Evolutionary conservation across 495 filamentous ascomycete genomes (phyloP), one percentile per base, ranked within the genome.

Genomic region (Aspergillus haitiensis): DNA sequence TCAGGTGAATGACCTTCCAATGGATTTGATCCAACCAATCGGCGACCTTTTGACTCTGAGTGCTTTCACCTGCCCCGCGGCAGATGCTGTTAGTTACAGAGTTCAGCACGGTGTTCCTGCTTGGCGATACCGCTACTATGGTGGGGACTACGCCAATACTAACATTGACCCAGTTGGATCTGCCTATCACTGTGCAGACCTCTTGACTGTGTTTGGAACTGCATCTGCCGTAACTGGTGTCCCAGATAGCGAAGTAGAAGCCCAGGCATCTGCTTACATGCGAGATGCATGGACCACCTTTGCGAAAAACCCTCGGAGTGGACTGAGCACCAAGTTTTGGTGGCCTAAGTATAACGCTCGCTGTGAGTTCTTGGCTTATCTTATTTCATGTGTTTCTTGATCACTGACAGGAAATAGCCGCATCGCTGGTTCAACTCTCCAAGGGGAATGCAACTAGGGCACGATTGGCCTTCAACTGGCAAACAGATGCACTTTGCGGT

Each of bases 51-150:
- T 47, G 15, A 47, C 44, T 9, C 9, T 18, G 2, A 1, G 6
- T 16, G 15, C 37, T 59, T 34, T 63, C 51, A 59, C 55, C 34
- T 63, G 60, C 18, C 60, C 60, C 8, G 13, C 55, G 12, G 50
- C 48, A 3, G 51, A 61, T 21, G 27, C 58, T 7, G 42, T 35
- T 4, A 44, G 46, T 10, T 58, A 49, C 42, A 49, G 60, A 33
- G 33, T 21, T 12, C 15, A 49, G 31, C 34, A 48, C 11, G 37
- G 47, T n/a, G 49, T 58, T 2, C 71, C 75, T 13, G 78, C 73
- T 9, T 81, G 72, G 57, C 75, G 79, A 8, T 83, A 78, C 59
- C 70, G 75, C 55, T 80, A 79, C 45, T 69, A 69, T 16, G 81
- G 79, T 0, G 59, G 59, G 2, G 77, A 73, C 46, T 82, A 75